A percentile compares a stretch with the other conserved stretches of the same genome.
phyloP scores from a whole-genome alignment of 116 monocot species.

The Iris pallida region DNA sequence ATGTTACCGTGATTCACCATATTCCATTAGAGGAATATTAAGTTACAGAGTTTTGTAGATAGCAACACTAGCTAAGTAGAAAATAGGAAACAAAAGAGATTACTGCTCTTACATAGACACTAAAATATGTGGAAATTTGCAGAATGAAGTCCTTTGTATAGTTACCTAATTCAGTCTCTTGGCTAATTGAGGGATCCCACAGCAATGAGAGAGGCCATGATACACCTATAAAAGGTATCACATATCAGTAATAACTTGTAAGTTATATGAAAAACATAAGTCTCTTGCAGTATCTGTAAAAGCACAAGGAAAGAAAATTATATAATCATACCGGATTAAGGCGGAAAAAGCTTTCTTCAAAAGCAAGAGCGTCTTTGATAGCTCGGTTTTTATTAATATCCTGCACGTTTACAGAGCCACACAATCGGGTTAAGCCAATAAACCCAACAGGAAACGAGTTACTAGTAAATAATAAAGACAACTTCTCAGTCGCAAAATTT shows the following conservation, averaged over 20 bases:
- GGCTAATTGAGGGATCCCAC: constrained; percentile 88
- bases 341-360: constrained; percentile 69
- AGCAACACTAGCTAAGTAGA: no score
- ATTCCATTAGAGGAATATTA: not conserved
- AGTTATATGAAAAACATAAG: not conserved
- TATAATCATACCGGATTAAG: constrained; percentile 41
- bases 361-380: constrained; percentile 72
- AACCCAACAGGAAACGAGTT: not conserved
- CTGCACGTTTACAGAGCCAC: constrained; percentile 25
- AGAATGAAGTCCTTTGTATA: not conserved
- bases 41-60: no score
- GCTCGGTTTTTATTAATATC: constrained; percentile 62
- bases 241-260: not conserved
- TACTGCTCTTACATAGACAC: not conserved
- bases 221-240: constrained; percentile 53
- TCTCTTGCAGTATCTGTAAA: not conserved
- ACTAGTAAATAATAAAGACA: not conserved
- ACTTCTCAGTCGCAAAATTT: not conserved
- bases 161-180: constrained; percentile 94
- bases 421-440: not conserved
- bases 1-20: not conserved
- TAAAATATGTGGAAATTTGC: not conserved
- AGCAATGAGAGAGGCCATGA: constrained; percentile 81
- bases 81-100: not conserved
- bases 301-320: constrained; percentile 1